Percentiles rank a stretch among this genome's conserved stretches.
These are phyloP conservation scores for Exophiala oligosperma DNA, from an alignment of 2,329 filamentous ascomycete genomes.

Conservation along the genomic window DNA sequence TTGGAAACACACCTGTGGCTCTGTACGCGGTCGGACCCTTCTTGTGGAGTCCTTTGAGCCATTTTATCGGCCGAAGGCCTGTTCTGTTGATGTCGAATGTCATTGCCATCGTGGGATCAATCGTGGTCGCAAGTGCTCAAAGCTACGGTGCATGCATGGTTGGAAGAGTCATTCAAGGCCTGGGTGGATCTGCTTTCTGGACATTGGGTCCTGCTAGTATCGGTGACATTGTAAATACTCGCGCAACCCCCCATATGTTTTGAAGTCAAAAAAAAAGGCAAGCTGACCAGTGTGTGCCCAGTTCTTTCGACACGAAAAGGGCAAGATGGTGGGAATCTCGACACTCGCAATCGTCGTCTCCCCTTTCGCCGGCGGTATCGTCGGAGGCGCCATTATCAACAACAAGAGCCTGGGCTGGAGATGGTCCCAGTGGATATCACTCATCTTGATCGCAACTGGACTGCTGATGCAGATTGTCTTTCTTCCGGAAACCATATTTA, in stretches of 20 bases:
- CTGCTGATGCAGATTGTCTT: neutral
- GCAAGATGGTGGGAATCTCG: neutral
- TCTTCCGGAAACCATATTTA: neutral
- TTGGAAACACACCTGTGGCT: neutral
- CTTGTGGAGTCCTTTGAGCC: neutral
- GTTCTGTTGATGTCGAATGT: neutral
- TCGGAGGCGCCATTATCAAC: neutral
- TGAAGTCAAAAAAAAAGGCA: no score
- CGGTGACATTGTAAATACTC: neutral
- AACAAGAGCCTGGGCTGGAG: neutral
- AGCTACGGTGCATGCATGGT: neutral
- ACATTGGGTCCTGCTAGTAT: neutral
- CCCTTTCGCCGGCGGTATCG: neutral
- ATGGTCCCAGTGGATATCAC: neutral
- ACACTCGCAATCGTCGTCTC: neutral
- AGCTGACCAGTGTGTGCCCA: neutral
- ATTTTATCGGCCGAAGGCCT: neutral
- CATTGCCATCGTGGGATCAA: neutral
- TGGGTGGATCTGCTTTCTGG: neutral
- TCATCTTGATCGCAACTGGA: neutral
- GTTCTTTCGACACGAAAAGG: neutral
- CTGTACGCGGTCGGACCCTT: neutral
- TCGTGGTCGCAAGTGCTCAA: neutral
- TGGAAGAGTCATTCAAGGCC: neutral
- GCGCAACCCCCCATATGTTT: no score